Evolutionary conservation across 768 basidiomycete genomes (phyloP).

Genomic region (Panellus pusillus): DNA sequence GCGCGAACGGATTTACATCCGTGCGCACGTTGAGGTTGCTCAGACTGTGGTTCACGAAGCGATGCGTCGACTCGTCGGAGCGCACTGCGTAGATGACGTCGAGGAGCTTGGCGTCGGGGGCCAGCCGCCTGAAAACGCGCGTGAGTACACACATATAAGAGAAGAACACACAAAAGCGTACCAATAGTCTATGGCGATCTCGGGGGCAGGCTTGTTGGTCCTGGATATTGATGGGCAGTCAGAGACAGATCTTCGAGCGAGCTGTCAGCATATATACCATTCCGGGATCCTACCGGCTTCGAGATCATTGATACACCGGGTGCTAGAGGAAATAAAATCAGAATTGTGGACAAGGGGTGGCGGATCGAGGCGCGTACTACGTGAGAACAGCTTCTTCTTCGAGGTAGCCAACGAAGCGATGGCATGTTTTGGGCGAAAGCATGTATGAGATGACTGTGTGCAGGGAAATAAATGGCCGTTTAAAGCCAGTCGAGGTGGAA

Average conservation of each 20-base stretch:
- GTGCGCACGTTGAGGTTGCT: constrained; percentile 76
- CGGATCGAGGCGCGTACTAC: constrained; percentile 55
- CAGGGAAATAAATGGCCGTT: constrained; percentile 11
- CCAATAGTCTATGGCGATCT: constrained; percentile 95
- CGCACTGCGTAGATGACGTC: constrained; percentile 92
- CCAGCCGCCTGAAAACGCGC: constrained; percentile 50
- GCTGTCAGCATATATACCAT: constrained; percentile 53
- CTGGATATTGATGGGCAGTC: constrained; percentile 31
- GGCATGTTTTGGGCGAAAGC: constrained; percentile 70
- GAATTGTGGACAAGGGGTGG: constrained; percentile 2
- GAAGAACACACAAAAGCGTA: background rate
- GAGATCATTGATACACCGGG: constrained; percentile 80
- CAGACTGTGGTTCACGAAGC: constrained; percentile 94
- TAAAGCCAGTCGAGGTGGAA: constrained; percentile 5
- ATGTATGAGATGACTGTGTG: constrained; percentile 74
- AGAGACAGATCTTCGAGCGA: background rate
- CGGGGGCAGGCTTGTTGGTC: constrained; percentile 72
- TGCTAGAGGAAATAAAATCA: constrained; percentile 41
- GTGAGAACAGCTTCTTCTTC: constrained; percentile 96
- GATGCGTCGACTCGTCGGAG: constrained; percentile 90
- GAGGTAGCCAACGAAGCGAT: constrained; percentile 88
- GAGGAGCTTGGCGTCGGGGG: constrained; percentile 68
- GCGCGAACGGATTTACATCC: constrained; percentile 89
- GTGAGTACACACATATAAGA: background rate
- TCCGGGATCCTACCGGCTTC: constrained; percentile 79